Evolutionary conservation across 352 stramenopile species (phyloP), one percentile per base, ranked within the genome.

Genomic region (Pythium dissimile): DNA sequence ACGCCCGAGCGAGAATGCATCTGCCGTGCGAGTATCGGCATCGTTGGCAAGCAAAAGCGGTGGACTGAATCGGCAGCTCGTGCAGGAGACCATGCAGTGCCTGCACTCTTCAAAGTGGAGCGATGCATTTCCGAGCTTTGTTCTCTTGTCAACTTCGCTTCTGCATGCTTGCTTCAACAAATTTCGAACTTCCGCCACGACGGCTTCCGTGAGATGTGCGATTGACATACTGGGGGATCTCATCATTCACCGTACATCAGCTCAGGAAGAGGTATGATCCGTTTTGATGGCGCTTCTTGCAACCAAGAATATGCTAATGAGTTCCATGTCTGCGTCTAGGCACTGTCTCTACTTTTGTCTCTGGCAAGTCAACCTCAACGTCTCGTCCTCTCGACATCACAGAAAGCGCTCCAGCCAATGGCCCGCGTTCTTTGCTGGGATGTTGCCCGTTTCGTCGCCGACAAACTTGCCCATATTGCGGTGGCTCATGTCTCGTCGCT

Each of bases 311-410:
- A 6, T 32, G 39, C 28, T 49, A 8, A 46, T 24, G 28, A 15
- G 12, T 10, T 21, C 11, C 18, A 7, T 50, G 16, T 50, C 21
- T 9, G 28, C 18, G 34, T 49, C 0, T 57, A 92, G 82, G 79
- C 83, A 10, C 64, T 92, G 18, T 78, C 76, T 10, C 65, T 90
- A 13, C 55, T 92, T 24, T 56, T 92, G 52, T 86, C 78, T 15
- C 71, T 92, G 45, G 73, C 69, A 6, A 90, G 83, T 34, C 80
- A 88, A 11, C 83, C 83, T 0, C 75, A 68, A 23, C 85, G 81
- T 37, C 64, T 92, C 3, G 47, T 89, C 11, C 41, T 68, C 12
- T 62, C 63, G 15, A 28, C 54, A 15, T 59, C 43, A 2, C 38
- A 27, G 7, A 51, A 42, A 20, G n/a, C 30, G 7, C 37, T 42